These are phyloP conservation scores for Ilex asprella DNA, from an alignment of 257 asterid genomes.

Conservation along the genomic window DNA sequence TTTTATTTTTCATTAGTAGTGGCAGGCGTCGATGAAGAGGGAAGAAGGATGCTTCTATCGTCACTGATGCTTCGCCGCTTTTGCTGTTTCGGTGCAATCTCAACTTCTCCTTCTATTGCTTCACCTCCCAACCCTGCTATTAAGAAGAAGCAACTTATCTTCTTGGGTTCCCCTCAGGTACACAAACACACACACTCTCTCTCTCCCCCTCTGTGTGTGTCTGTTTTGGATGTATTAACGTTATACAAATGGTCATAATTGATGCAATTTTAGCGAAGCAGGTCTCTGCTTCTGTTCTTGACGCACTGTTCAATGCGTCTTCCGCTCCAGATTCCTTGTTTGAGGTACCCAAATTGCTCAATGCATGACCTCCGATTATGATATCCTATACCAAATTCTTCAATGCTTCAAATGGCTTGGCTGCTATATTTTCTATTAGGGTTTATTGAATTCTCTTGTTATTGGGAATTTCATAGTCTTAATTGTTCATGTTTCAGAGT, in stretches of 20 bases:
- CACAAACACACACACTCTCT: slow-evolving; percentile 4
- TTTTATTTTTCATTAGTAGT: too few relatives aligned
- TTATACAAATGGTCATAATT: not conserved
- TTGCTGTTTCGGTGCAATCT: slow-evolving; percentile 42
- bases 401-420: not conserved
- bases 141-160: slow-evolving; percentile 63
- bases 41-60: slow-evolving; percentile 41
- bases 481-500: not conserved
- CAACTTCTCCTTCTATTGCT: slow-evolving; percentile 26
- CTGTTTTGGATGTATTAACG: not conserved
- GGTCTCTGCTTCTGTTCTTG: slow-evolving; percentile 84
- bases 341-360: slow-evolving; percentile 30
- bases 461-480: not conserved
- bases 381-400: not conserved
- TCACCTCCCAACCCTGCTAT: slow-evolving; percentile 19
- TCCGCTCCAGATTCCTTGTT: slow-evolving; percentile 60
- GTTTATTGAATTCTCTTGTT: not conserved
- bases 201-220: not conserved
- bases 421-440: not conserved
- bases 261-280: slow-evolving; percentile 10
- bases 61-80: slow-evolving; percentile 72
- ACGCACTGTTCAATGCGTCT: slow-evolving; percentile 63
- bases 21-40: not conserved
- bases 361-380: not conserved
- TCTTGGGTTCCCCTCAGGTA: slow-evolving; percentile 82